These are phyloP conservation scores for Plasmodium billcollinsi DNA, from an alignment of 169 alveolate species.

Conservation along the genomic window DNA sequence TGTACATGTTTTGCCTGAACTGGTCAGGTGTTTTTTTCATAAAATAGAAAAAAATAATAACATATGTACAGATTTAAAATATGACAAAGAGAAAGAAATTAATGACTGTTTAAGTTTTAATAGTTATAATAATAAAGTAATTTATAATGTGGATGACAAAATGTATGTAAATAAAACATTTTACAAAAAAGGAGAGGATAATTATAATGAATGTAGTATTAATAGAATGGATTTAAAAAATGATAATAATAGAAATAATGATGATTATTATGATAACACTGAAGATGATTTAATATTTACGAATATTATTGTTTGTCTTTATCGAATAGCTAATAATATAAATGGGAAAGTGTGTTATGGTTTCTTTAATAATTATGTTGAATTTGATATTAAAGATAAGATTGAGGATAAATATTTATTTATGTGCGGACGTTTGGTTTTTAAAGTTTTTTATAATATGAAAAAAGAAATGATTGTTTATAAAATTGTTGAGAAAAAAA, in stretches of 20 bases:
- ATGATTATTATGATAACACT: background rate
- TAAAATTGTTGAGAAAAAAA: constrained; percentile 16
- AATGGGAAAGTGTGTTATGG: constrained; percentile 46
- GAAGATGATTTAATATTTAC: background rate
- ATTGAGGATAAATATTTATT: constrained; percentile 17
- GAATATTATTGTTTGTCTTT: constrained; percentile 21
- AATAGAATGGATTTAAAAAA: background rate
- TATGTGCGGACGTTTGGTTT: constrained; percentile 46
- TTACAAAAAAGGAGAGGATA: background rate
- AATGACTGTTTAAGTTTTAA: background rate
- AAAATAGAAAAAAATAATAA: background rate
- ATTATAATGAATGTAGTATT: background rate
- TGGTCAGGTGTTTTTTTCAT: constrained; percentile 24
- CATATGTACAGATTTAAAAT: background rate
- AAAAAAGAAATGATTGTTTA: constrained; percentile 13
- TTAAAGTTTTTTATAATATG: constrained; percentile 16
- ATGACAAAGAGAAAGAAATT: no score
- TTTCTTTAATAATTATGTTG: constrained; percentile 10
- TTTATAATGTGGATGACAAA: background rate
- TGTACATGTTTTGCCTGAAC: background rate
- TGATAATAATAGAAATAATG: background rate
- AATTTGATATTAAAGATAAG: constrained; percentile 17
- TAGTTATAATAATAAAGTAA: background rate
- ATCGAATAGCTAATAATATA: constrained; percentile 45
- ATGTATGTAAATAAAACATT: background rate